phyloP scores from a whole-genome alignment of 2,329 filamentous ascomycete genomes.

The Rhynchosporium secalis region DNA sequence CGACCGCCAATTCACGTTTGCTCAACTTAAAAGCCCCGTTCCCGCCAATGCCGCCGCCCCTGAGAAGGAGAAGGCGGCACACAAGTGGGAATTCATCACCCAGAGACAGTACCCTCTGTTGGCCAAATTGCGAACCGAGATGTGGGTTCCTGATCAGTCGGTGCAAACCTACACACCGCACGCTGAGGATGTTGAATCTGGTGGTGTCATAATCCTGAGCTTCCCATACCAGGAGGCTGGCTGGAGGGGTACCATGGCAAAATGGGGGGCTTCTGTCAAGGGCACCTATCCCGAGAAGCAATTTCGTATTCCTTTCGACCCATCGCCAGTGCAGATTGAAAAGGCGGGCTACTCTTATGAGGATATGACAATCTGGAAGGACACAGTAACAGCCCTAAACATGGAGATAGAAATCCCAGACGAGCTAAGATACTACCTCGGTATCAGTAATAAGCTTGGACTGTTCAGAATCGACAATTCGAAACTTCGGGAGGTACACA shows the following conservation, averaged over 20 bases:
- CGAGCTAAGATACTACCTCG: slow-evolving; percentile 65
- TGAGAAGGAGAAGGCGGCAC: slow-evolving; percentile 44
- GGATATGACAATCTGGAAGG: slow-evolving; percentile 65
- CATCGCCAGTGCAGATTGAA: slow-evolving; percentile 56
- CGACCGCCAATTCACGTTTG: slow-evolving; percentile 83
- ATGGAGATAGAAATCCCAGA: slow-evolving; percentile 58
- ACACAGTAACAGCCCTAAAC: slow-evolving; percentile 56
- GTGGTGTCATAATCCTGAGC: slow-evolving; percentile 63
- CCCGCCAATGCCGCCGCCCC: slow-evolving; percentile 43
- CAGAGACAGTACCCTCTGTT: slow-evolving; percentile 69
- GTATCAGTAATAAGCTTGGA: slow-evolving; percentile 63
- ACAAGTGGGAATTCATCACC: slow-evolving; percentile 70
- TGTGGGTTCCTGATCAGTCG: slow-evolving; percentile 68
- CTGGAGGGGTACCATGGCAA: slow-evolving; percentile 48
- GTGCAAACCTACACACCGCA: slow-evolving; percentile 51
- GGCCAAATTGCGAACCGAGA: slow-evolving; percentile 65
- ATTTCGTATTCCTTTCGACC: slow-evolving; percentile 66
- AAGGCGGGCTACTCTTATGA: slow-evolving; percentile 59
- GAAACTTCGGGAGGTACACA: slow-evolving; percentile 57
- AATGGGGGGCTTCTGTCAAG: slow-evolving; percentile 52
- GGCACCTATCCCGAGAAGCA: slow-evolving; percentile 59
- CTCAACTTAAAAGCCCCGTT: slow-evolving; percentile 59
- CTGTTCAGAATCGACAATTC: slow-evolving; percentile 67
- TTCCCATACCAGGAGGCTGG: slow-evolving; percentile 62
- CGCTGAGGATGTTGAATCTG: slow-evolving; percentile 51